Evolutionary conservation across 106 monocot species (phyloP), one percentile per base, ranked within the genome.

Genomic region (Gastrodia elata): DNA sequence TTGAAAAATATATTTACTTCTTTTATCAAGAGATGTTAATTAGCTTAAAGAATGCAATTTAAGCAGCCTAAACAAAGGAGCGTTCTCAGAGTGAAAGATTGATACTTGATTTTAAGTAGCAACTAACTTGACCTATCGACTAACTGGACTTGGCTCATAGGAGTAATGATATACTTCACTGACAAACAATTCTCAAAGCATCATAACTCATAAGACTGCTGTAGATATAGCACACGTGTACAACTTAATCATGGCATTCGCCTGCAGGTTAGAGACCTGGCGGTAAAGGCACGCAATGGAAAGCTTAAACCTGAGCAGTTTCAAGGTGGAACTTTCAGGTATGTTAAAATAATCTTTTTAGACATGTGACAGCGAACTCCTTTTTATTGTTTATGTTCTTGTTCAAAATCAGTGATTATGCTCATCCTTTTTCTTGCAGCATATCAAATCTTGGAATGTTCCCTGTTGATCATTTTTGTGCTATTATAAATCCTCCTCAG

Each of bases 391-490:
- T 68, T 26, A 42, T 68, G 36, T 39, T 70, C 40, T 36, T 55
- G n/a, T 39, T 0, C 32, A 25, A 24, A 38, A 14, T 27, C 22
- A 46, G 39, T n/a, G 59, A 37, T 28, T 1, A 36, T 27, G 30
- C 32, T 80, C 34, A 64, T 18, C 9, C 59, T 43, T 36, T 44
- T 33, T 52, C 38, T 16, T 69, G 84, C 85, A 98, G 98, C 79
- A 98, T 98, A 72, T 98, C 98, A 78, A 98, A 98, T 86, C 88
- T 98, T 38, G 98, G 98, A 77, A 98, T 98, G 98, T 98, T 76
- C 77, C 98, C 98, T 18, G 98, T 98, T 22, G 98, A 98, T 70
- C 80, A 82, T 65, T 98, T 98, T 61, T 91, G 91, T 75, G 98
- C 98, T 7, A 98, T 98, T 70, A 98, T 98, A 76, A 98, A 98